These are phyloP conservation scores for Leishmania tarentolae DNA, from an alignment of 208 protist genomes.

Conservation along the genomic window DNA sequence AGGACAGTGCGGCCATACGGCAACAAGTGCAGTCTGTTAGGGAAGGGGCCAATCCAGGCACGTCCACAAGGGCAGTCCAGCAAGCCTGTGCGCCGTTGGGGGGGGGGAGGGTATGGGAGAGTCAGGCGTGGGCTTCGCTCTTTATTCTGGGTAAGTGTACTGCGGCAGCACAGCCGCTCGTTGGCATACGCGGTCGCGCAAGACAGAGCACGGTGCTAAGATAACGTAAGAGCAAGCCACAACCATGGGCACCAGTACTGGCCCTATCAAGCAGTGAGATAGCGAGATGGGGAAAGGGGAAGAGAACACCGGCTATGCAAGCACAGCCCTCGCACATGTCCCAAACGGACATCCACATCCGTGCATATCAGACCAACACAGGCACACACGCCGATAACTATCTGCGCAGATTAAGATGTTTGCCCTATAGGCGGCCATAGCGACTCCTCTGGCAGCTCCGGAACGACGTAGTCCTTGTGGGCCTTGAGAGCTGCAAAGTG, in stretches of 20 bases:
- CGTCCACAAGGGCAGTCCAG: neutral
- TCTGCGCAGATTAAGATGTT: neutral
- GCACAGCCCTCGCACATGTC: neutral
- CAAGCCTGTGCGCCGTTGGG: neutral
- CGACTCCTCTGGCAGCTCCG: constrained; percentile 1
- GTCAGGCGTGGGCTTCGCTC: neutral
- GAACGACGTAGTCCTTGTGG: constrained; percentile 20
- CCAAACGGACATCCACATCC: neutral
- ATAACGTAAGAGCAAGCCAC: neutral
- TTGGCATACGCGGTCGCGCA: neutral
- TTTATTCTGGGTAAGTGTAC: neutral
- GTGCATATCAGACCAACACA: neutral
- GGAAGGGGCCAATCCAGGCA: no score
- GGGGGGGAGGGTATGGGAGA: neutral
- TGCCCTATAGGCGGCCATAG: neutral
- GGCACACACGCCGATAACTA: neutral
- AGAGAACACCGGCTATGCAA: neutral
- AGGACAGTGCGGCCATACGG: neutral
- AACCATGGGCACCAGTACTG: neutral
- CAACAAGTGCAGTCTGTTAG: neutral
- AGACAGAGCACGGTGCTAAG: constrained; percentile 4
- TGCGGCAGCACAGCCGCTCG: neutral
- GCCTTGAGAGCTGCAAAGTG: constrained; percentile 25
- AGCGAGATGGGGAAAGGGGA: constrained; percentile 2
- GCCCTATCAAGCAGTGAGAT: neutral